These are phyloP conservation scores for Plenodomus biglobosus DNA, from an alignment of 2,329 filamentous ascomycete genomes.

Conservation along the genomic window DNA sequence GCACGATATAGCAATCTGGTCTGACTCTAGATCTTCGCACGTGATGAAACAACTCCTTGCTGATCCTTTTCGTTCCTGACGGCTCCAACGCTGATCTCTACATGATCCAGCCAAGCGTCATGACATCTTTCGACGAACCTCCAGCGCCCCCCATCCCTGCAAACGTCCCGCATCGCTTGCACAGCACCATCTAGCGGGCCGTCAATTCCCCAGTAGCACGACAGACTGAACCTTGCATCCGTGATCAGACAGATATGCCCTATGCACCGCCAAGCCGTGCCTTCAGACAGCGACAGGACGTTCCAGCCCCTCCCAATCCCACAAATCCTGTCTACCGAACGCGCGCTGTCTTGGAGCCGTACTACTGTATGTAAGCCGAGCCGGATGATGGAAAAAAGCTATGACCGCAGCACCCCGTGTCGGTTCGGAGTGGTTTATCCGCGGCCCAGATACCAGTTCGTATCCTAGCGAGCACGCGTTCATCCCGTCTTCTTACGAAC, in stretches of 20 bases:
- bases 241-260: not conserved
- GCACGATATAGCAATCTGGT: too few species aligned
- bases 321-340: not conserved
- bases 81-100: not conserved
- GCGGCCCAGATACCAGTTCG: not conserved
- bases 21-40: too few species aligned
- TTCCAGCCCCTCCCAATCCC: not conserved
- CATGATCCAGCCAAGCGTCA: not conserved
- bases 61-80: not conserved
- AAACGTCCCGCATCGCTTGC: not conserved
- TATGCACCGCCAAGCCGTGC: not conserved
- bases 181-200: conserved; percentile 1
- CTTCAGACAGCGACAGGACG: not conserved
- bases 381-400: not conserved
- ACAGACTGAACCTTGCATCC: not conserved
- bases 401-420: not conserved
- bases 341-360: not conserved
- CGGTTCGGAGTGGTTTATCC: not conserved
- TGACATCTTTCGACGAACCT: not conserved
- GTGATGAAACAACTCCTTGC: not conserved
- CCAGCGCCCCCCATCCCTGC: not conserved
- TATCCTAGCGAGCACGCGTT: not conserved
- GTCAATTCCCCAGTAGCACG: not conserved
- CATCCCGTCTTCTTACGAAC: not conserved
- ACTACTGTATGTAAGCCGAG: too few species aligned